Percentiles rank a stretch among this genome's conserved stretches.
Conservation (phyloP, 164 flowering plant genomes). For the Santalum album region DNA sequence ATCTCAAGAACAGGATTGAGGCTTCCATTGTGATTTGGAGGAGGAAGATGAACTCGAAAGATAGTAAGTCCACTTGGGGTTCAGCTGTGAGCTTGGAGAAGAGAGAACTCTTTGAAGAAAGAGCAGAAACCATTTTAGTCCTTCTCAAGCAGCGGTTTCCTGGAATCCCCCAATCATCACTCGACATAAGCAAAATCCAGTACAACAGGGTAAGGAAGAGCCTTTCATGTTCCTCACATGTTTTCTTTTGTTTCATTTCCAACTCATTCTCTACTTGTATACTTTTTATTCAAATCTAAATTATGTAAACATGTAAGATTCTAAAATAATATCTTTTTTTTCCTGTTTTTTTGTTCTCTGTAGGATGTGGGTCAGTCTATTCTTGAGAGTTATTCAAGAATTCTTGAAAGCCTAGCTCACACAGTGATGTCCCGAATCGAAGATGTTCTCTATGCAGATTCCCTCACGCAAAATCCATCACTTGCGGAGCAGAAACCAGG, state of each 20-base stretch:
- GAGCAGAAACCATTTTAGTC: slow-evolving; percentile 62
- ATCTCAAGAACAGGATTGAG: slow-evolving; percentile 64
- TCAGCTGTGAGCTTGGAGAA: slow-evolving; percentile 61
- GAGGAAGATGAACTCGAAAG: slow-evolving; percentile 64
- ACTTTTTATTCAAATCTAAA: too few relatives aligned
- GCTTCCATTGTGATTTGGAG: slow-evolving; percentile 70
- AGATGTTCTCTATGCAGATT: slow-evolving; percentile 45
- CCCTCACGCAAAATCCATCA: slow-evolving; percentile 22
- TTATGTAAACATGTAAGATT: too few relatives aligned
- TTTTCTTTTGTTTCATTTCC: too few relatives aligned
- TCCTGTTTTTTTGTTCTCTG: not conserved
- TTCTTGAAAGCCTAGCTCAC: slow-evolving; percentile 44
- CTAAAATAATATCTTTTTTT: not conserved
- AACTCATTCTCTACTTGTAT: too few relatives aligned
- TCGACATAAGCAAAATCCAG: slow-evolving; percentile 55
- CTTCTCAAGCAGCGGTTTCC: slow-evolving; percentile 56
- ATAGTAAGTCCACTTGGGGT: slow-evolving; percentile 57
- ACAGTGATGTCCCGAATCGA: slow-evolving; percentile 42
- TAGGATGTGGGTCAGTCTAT: slow-evolving; percentile 50
- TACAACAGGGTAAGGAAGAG: slow-evolving; percentile 42
- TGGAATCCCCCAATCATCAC: slow-evolving; percentile 58
- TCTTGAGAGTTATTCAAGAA: slow-evolving; percentile 50
- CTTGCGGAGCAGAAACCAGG: slow-evolving; percentile 10
- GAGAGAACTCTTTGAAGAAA: slow-evolving; percentile 63
- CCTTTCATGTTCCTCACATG: not conserved